Base-by-base conservation (phyloP, 257 asterid species). In the Ophiorrhiza pumila region DNA sequence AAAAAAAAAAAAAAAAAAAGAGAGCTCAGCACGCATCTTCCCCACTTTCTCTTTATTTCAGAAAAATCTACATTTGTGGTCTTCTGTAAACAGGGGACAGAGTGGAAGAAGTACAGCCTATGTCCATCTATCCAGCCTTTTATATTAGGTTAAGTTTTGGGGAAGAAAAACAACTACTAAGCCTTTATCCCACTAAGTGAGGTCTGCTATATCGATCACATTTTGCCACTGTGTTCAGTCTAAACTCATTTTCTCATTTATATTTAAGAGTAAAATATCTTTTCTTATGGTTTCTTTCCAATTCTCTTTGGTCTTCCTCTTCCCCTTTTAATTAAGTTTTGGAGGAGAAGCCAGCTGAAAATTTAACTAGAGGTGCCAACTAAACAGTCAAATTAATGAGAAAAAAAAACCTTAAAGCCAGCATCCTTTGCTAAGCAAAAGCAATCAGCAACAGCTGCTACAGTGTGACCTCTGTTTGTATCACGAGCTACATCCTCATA, bases 401-500 rank as follows among this genome's bases (percentile, higher is more conserved):
- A 39, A 37, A 67, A 22, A 66, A 71, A 74, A 53, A 91, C 99
- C 96, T 95, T 95, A 74, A 95, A 95, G 71, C 99, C 97, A 74
- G 98, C 99, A 88, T 95, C 99, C 86, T 95, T 95, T 57, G 99
- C 96, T 84, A 95, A 83, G 81, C 92, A 90, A 86, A 95, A 95
- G 87, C 99, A 95, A 84, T 95, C 99, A 81, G 98, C 97, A 77
- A 95, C 98, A 74, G 99, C 97, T 72, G 96, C 96, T 76, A 95
- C 99, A 4, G 98, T 90, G 83, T 95, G 99, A 67, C 99, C 99
- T 73, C 99, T 80, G 82, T 95, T 95, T 47, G 98, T 90, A 83
- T 95, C 99, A 76, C 98, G 94, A 57, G 99, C 99, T 66, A 95
- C 99, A 85, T 95, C 98, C 84, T 95, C 99, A 72, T 95, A 95